Conservation (phyloP, 2,329 filamentous ascomycete species). For the Pyricularia sp. region DNA sequence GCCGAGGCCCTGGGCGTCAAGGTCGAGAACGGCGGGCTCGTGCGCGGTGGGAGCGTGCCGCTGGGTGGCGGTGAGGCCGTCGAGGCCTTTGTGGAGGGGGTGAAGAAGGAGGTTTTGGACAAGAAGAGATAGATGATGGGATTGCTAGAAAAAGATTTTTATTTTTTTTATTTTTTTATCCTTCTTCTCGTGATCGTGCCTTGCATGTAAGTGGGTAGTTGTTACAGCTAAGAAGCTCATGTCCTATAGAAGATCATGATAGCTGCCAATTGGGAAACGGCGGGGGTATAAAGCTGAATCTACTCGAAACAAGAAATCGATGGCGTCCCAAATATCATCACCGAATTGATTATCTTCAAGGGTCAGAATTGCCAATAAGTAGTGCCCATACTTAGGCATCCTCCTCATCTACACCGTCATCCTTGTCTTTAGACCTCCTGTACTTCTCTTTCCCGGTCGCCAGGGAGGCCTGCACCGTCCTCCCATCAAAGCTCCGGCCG, state of each 20-base stretch:
- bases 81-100: conserved; percentile 79
- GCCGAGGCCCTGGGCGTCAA: conserved; percentile 72
- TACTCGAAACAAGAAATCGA: not conserved
- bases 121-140: conserved; percentile 13
- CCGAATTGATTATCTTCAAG: not conserved
- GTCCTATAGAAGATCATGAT: not conserved
- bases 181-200: not conserved
- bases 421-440: conserved; percentile 13
- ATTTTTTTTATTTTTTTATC: too few relatives aligned
- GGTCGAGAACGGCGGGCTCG: conserved; percentile 72
- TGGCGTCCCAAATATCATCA: not conserved
- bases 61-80: conserved; percentile 80
- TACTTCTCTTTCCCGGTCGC: conserved; percentile 58
- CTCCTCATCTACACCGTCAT: conserved; percentile 6
- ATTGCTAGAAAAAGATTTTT: too few relatives aligned
- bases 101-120: conserved; percentile 65
- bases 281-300: not conserved
- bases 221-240: not conserved
- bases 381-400: not conserved
- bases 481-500: conserved; percentile 65
- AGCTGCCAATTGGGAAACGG: not conserved
- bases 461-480: conserved; percentile 57
- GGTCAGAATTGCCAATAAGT: not conserved
- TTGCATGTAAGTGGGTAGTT: not conserved
- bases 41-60: conserved; percentile 66